These are phyloP conservation scores for Solanum etuberosum DNA, from an alignment of 257 asterid genomes.

Conservation along the genomic window DNA sequence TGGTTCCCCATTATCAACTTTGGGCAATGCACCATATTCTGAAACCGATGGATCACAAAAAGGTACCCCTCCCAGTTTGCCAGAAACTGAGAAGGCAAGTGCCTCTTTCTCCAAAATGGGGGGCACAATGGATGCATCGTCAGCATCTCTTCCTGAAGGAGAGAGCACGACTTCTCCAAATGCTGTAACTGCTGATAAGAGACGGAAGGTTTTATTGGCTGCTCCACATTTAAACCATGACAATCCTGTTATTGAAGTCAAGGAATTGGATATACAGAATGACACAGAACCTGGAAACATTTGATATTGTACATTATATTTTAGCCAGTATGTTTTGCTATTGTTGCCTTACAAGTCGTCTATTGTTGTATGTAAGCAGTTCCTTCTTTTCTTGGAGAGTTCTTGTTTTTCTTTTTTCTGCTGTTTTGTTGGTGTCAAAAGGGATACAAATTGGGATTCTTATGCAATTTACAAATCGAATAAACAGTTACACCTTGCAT, in stretches of 20 bases:
- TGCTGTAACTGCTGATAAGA: conserved; percentile 15
- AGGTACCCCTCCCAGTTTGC: conserved; percentile 11
- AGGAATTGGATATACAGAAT: not conserved
- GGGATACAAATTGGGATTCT: not conserved
- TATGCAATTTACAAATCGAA: not conserved
- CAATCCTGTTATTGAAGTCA: conserved; percentile 4
- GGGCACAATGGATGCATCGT: not conserved
- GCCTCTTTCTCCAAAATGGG: conserved; percentile 13
- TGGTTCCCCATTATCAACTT: conserved; percentile 14
- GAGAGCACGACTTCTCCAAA: conserved; percentile 11
- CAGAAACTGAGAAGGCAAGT: conserved; percentile 14
- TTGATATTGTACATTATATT: not conserved
- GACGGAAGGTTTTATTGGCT: conserved; percentile 1
- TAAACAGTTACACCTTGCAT: not conserved
- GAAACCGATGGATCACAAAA: conserved; percentile 25
- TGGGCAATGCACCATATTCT: conserved; percentile 17
- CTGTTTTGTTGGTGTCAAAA: not conserved
- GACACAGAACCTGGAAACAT: conserved; percentile 10
- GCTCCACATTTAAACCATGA: conserved; percentile 10
- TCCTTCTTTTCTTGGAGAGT: not conserved
- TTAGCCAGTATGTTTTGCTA: not conserved
- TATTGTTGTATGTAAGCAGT: not conserved
- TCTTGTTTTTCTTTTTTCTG: not conserved
- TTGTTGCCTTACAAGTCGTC: not conserved
- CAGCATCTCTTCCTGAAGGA: conserved; percentile 6